Evolutionary conservation across 306 rosid genomes (phyloP).

Genomic region (Corylus heterophylla): DNA sequence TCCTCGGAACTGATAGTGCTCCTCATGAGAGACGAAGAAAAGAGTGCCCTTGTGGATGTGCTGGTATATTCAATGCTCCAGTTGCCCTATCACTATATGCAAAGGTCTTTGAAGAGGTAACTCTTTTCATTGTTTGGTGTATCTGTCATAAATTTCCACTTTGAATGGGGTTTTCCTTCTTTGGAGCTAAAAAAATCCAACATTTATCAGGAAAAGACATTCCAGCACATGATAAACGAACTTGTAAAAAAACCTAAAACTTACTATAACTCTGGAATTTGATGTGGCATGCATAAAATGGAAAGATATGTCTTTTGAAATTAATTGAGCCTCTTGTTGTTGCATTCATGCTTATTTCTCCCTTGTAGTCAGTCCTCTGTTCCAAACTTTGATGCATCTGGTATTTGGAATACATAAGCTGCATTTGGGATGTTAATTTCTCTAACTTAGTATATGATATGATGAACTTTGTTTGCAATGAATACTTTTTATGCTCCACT

Average conservation of each 20-base stretch:
- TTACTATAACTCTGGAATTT: no score
- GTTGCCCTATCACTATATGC: constrained; percentile 85
- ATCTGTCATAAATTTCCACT: background rate
- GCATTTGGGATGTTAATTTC: background rate
- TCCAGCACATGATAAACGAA: background rate
- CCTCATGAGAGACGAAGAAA: constrained; percentile 83
- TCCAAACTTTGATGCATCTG: background rate
- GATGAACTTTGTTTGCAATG: background rate
- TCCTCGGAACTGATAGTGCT: constrained; percentile 95
- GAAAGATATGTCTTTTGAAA: background rate
- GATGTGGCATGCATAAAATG: no score
- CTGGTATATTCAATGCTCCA: constrained; percentile 82
- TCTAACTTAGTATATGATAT: constrained; percentile 11
- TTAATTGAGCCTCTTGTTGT: background rate
- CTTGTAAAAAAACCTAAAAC: background rate
- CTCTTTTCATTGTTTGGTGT: constrained; percentile 8
- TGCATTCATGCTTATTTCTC: background rate
- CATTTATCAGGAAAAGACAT: background rate
- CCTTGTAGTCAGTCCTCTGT: background rate
- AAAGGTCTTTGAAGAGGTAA: constrained; percentile 93
- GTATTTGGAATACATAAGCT: background rate
- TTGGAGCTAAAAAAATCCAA: background rate
- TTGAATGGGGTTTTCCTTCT: background rate
- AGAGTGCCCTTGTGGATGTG: constrained; percentile 84
- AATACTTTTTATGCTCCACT: constrained; percentile 14